Evolutionary conservation across 2,329 filamentous ascomycete genomes (phyloP), one percentile per base, ranked within the genome.

Genomic region (Phoma sp.): DNA sequence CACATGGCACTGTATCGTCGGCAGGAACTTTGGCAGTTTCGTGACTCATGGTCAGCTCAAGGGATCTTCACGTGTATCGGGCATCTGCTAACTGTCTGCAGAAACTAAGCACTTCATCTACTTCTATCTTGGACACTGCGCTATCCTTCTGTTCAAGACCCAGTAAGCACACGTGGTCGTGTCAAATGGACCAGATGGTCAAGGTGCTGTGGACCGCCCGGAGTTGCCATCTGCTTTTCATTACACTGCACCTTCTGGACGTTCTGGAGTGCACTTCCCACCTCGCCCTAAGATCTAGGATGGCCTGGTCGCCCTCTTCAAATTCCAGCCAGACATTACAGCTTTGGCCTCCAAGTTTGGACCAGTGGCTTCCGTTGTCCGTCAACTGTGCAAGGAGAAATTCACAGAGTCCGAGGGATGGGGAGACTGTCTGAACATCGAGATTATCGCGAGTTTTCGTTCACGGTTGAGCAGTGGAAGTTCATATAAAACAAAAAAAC

Each of bases 51-150:
- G 93, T 96, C 85, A 58, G 85, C 39, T 43, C 7, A 13, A 9
- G 21, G 27, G 3, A 7, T 17, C 8, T n/a, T 22, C 15, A 22
- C 22, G 5, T 7, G 2, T 13, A 24, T 17, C 6, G 9, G 27
- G 25, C 15, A 2, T 15, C 13, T 6, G 39, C 72, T 72, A 31
- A 73, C 43, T 22, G 6, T 3, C 8, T 37, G 33, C 80, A 97
- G 95, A 98, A 79, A 98, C 95, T 25, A 98, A 98, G 82, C 95
- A 99, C 80, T 99, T 99, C 82, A 97, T 99, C 77, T 99, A 99
- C 82, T 99, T 99, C 82, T 99, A 99, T 82, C 89, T 99, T 57
- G 95, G 95, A 50, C 95, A 98, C 83, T 97, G 92, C 78, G 95
- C 95, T 57, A 98, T 99, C 74, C 85, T 99, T 52, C 88, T 99